Evolutionary conservation across 2,329 filamentous ascomycete genomes (phyloP).

Genomic region (Diaporthe capsici): DNA sequence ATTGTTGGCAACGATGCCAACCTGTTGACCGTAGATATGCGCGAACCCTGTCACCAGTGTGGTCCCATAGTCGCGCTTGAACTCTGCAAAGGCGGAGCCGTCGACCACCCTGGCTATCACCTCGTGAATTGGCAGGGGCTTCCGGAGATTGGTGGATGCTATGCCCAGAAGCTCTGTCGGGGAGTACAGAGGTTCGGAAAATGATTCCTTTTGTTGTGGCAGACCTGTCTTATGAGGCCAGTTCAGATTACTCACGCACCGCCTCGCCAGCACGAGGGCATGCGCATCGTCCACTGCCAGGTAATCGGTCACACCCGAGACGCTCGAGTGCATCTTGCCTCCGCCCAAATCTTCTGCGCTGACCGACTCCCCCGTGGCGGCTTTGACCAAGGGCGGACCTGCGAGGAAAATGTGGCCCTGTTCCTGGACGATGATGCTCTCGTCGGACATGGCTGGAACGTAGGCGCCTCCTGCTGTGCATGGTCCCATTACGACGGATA

Average conservation of each 20-base stretch:
- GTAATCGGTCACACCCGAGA: slow-evolving; percentile 95
- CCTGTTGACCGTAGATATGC: slow-evolving; percentile 87
- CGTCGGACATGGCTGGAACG: slow-evolving; percentile 96
- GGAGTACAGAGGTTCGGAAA: slow-evolving; percentile 83
- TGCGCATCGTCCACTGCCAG: slow-evolving; percentile 95
- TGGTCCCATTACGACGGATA: slow-evolving; percentile 96
- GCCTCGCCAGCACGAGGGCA: slow-evolving; percentile 85
- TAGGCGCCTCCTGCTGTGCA: slow-evolving; percentile 97
- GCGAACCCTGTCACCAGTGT: slow-evolving; percentile 95
- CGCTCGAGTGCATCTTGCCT: slow-evolving; percentile 88
- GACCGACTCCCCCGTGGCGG: slow-evolving; percentile 93
- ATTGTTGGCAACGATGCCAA: slow-evolving; percentile 96
- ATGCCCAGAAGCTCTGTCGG: slow-evolving; percentile 87
- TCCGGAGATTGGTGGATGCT: slow-evolving; percentile 89
- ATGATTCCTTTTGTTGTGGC: slow-evolving; percentile 52
- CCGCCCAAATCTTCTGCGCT: slow-evolving; percentile 92
- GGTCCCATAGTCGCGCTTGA: slow-evolving; percentile 91
- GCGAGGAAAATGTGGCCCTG: slow-evolving; percentile 99
- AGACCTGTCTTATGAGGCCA: slow-evolving; percentile 66
- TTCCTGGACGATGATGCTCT: slow-evolving; percentile 94
- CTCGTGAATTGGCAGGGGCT: slow-evolving; percentile 87
- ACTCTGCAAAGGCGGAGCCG: slow-evolving; percentile 90
- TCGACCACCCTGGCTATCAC: slow-evolving; percentile 95
- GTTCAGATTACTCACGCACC: slow-evolving; percentile 90
- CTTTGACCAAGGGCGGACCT: slow-evolving; percentile 94